phyloP scores from a whole-genome alignment of 2,329 filamentous ascomycete genomes.

The Didymella keratinophila region DNA sequence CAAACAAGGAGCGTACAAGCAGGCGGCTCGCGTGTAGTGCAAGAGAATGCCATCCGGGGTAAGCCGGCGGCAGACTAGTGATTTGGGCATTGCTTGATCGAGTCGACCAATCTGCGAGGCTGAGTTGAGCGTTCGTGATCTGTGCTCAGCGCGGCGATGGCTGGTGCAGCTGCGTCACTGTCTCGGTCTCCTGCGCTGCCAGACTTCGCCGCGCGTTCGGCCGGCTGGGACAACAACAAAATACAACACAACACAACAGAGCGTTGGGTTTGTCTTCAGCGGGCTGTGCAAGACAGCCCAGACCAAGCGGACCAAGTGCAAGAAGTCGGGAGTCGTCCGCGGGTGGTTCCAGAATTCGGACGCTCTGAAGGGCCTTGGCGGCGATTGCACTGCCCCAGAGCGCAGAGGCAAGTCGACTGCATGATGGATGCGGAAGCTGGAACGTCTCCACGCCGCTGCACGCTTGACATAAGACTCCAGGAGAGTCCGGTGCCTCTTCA shows the following conservation, averaged over 20 bases:
- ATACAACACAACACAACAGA: slow-evolving; percentile 3
- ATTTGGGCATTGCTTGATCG: slow-evolving; percentile 8
- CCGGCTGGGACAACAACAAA: slow-evolving; percentile 16
- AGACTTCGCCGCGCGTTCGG: slow-evolving; percentile 26
- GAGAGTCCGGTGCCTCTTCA: slow-evolving; percentile 23
- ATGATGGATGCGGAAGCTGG: slow-evolving; percentile 31
- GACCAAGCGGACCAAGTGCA: slow-evolving; percentile 9
- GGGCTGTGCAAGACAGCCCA: slow-evolving; percentile 22
- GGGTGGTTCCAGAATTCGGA: slow-evolving; percentile 21
- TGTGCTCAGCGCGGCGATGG: slow-evolving; percentile 6
- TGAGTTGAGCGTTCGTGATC: slow-evolving; percentile 29
- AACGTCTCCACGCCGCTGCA: slow-evolving; percentile 16
- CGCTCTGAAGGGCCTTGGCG: slow-evolving; percentile 28
- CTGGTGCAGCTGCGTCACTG: slow-evolving; percentile 21
- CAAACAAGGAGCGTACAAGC: neutral
- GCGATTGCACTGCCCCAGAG: slow-evolving; percentile 23
- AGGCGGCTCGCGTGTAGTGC: neutral
- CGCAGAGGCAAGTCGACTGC: slow-evolving; percentile 16
- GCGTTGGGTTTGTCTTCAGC: slow-evolving; percentile 1
- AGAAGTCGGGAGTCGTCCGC: slow-evolving; percentile 7
- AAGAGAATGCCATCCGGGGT: slow-evolving; percentile 20
- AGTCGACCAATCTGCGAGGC: slow-evolving; percentile 31
- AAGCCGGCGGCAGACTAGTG: slow-evolving; percentile 21
- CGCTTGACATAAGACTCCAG: slow-evolving; percentile 34
- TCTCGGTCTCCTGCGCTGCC: slow-evolving; percentile 22